phyloP scores from a whole-genome alignment of 2,329 filamentous ascomycete genomes.

The Penicillium sp. region DNA sequence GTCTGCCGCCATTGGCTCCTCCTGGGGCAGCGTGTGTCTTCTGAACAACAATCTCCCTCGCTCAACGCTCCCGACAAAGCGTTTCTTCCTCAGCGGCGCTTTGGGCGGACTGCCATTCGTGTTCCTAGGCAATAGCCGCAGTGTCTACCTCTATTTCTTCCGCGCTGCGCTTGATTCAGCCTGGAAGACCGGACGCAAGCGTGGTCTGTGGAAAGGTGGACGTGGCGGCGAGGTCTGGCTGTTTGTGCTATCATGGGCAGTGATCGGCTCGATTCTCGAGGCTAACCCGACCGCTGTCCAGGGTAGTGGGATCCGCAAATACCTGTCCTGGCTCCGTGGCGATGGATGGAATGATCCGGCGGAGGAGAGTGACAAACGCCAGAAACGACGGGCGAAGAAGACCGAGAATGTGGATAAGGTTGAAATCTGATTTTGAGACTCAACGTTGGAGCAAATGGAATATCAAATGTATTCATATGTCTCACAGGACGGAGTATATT shows the following conservation, averaged over 20 bases:
- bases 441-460: too few species aligned
- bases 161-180: slow-evolving; percentile 72
- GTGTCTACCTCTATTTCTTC: slow-evolving; percentile 71
- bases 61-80: slow-evolving; percentile 67
- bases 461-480: too few species aligned
- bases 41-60: slow-evolving; percentile 75
- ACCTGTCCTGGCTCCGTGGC: slow-evolving; percentile 65
- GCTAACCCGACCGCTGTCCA: slow-evolving; percentile 61
- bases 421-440: too few species aligned
- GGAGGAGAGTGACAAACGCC: slow-evolving; percentile 42
- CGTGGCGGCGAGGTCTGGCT: slow-evolving; percentile 77
- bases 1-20: slow-evolving; percentile 75
- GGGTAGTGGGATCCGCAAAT: slow-evolving; percentile 63
- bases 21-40: slow-evolving; percentile 85
- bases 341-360: slow-evolving; percentile 69
- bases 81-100: slow-evolving; percentile 86
- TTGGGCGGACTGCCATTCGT: slow-evolving; percentile 75
- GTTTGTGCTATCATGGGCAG: slow-evolving; percentile 70
- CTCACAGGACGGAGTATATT: too few species aligned
- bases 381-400: slow-evolving; percentile 26
- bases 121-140: slow-evolving; percentile 53
- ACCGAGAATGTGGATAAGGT: too few species aligned
- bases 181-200: slow-evolving; percentile 93
- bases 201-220: slow-evolving; percentile 77
- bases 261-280: slow-evolving; percentile 74